Evolutionary conservation across 345 rosid genomes (phyloP).

Genomic region (Eucalyptus decipiens): DNA sequence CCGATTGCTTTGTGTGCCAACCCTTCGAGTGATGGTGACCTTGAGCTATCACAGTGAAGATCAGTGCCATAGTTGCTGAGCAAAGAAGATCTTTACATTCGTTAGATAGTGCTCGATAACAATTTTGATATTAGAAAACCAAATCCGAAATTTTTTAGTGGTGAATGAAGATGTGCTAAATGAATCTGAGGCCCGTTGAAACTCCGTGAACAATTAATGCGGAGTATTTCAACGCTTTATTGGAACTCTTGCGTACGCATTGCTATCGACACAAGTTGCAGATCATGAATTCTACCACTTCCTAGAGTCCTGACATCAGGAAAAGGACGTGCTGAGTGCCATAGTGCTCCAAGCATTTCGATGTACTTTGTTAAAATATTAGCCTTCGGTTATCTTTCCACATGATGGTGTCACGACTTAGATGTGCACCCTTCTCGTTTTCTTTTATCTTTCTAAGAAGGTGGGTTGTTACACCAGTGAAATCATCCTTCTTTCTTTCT

Average conservation of each 20-base stretch:
- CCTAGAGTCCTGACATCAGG: not conserved
- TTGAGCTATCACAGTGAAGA: not conserved
- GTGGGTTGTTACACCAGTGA: not conserved
- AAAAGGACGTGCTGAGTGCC: not conserved
- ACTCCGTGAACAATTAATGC: not conserved
- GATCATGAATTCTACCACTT: not conserved
- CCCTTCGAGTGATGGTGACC: not conserved
- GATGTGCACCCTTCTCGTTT: not conserved
- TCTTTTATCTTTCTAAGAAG: not conserved
- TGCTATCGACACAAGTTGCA: not conserved
- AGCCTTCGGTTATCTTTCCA: not conserved
- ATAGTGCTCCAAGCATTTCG: not conserved
- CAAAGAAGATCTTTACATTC: not conserved
- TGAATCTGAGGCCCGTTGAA: not conserved
- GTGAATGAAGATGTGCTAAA: not conserved
- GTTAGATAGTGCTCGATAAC: not conserved
- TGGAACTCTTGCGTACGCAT: not conserved
- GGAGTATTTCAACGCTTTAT: not conserved
- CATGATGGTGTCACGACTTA: not conserved
- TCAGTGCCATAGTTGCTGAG: not conserved
- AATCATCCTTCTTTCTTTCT: not conserved
- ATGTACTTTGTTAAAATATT: not conserved
- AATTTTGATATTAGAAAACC: not conserved
- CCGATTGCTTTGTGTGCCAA: not conserved
- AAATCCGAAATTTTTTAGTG: not conserved